These are phyloP conservation scores for Logfia minima DNA, from an alignment of 129 eudicot species.

Conservation along the genomic window DNA sequence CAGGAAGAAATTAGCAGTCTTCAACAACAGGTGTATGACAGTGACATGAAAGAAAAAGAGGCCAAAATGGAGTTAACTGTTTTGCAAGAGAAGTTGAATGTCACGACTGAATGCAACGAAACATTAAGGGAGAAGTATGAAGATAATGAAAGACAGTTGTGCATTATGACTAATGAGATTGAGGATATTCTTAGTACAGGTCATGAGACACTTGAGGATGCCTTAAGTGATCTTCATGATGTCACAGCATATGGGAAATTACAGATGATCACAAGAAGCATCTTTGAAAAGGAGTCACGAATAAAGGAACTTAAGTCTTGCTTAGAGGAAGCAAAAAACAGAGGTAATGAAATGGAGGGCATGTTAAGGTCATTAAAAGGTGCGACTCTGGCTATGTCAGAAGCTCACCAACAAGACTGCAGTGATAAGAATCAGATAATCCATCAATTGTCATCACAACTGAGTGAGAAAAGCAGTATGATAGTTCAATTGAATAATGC, in stretches of 20 bases:
- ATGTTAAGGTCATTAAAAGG: constrained; percentile 88
- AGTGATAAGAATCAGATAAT: constrained; percentile 63
- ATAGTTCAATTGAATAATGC: constrained; percentile 39
- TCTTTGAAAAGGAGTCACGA: constrained; percentile 65
- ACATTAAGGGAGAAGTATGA: constrained; percentile 39
- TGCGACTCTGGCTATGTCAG: constrained; percentile 81
- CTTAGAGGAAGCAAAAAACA: constrained; percentile 61
- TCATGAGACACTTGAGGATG: constrained; percentile 61
- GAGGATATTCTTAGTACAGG: constrained; percentile 64
- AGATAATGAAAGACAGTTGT: constrained; percentile 53
- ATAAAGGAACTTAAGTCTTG: constrained; percentile 63
- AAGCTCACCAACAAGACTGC: constrained; percentile 79
- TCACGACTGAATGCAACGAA: constrained; percentile 43
- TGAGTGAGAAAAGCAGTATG: constrained; percentile 40
- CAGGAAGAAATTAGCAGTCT: constrained; percentile 79
- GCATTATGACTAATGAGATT: constrained; percentile 51
- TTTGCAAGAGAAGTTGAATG: constrained; percentile 41
- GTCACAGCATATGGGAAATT: constrained; percentile 60
- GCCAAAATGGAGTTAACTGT: constrained; percentile 37
- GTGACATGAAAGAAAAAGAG: constrained; percentile 53
- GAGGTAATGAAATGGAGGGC: constrained; percentile 67
- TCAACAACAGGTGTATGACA: constrained; percentile 61
- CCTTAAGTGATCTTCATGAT: constrained; percentile 47
- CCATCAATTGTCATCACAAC: constrained; percentile 39
- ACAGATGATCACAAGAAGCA: constrained; percentile 52